These are phyloP conservation scores for Misopates orontium DNA, from an alignment of 257 asterid species.

Conservation along the genomic window DNA sequence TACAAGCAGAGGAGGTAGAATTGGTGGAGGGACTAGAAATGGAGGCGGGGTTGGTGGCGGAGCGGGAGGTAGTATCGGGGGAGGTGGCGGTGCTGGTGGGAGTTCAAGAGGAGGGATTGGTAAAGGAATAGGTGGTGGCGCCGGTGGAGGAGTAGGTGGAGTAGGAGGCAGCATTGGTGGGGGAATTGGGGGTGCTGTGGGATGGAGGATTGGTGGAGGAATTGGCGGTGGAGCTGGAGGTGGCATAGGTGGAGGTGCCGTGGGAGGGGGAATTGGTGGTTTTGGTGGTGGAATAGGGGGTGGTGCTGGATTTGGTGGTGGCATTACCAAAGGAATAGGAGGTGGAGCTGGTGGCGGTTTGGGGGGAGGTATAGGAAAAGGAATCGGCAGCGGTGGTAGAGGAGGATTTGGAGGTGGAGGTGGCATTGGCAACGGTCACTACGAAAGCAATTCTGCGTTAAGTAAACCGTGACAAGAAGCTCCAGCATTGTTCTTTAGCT, in stretches of 20 bases:
- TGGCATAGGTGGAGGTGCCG: not conserved
- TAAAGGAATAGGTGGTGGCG: slow-evolving; percentile 19
- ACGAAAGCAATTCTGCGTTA: not conserved
- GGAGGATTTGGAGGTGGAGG: slow-evolving; percentile 25
- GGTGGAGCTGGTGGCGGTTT: slow-evolving; percentile 6
- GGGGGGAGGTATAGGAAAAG: slow-evolving; percentile 10
- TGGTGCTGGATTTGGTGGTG: slow-evolving; percentile 23
- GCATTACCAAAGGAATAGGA: slow-evolving; percentile 24
- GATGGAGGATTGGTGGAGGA: slow-evolving; percentile 21
- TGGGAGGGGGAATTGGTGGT: slow-evolving; percentile 23
- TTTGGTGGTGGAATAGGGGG: slow-evolving; percentile 30
- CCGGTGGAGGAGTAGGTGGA: slow-evolving; percentile 1
- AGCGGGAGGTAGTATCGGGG: slow-evolving; percentile 17
- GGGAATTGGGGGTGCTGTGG: slow-evolving; percentile 21
- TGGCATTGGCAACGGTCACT: slow-evolving; percentile 22
- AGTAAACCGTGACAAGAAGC: slow-evolving; percentile 21
- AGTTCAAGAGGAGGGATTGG: slow-evolving; percentile 27
- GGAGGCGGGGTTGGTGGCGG: slow-evolving; percentile 28
- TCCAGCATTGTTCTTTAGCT: slow-evolving; percentile 15
- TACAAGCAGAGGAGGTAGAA: not conserved
- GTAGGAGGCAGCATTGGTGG: slow-evolving; percentile 22
- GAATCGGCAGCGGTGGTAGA: slow-evolving; percentile 13
- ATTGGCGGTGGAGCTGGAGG: slow-evolving; percentile 16
- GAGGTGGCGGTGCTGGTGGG: slow-evolving; percentile 20
- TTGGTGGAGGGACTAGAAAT: not conserved